Evolutionary conservation across 768 basidiomycete genomes (phyloP).

Genomic region (Auriscalpium vulgare): DNA sequence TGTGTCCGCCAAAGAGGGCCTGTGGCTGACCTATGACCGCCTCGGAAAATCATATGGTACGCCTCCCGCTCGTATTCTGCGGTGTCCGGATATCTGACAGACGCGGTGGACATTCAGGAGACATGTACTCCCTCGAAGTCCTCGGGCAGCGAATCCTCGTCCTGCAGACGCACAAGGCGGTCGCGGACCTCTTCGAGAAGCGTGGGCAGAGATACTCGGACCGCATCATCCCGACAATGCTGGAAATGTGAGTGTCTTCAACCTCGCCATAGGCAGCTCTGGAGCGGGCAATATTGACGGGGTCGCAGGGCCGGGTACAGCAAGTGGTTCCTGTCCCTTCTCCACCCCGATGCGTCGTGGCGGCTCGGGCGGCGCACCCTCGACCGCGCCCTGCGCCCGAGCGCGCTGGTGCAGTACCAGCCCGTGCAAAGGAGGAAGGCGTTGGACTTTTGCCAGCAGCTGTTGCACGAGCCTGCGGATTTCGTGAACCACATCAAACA

Average conservation of each 20-base stretch:
- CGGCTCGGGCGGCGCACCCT: slow-evolving; percentile 1
- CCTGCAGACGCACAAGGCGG: slow-evolving; percentile 37
- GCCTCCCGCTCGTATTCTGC: neutral
- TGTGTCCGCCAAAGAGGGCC: neutral
- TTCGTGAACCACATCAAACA: neutral
- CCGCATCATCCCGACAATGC: neutral
- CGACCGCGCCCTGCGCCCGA: slow-evolving; percentile 1
- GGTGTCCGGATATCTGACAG: neutral
- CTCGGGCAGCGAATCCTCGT: slow-evolving; percentile 42
- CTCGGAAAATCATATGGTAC: neutral
- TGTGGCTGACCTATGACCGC: neutral
- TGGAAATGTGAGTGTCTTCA: neutral
- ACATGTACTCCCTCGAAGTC: slow-evolving; percentile 19
- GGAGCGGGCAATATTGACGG: neutral
- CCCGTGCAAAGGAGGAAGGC: neutral
- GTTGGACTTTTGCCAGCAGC: neutral
- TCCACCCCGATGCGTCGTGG: neutral
- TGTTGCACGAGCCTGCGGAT: neutral
- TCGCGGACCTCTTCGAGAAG: slow-evolving; percentile 43
- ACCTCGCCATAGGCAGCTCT: neutral
- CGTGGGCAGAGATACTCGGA: slow-evolving; percentile 30
- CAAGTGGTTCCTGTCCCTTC: neutral
- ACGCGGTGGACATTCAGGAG: neutral
- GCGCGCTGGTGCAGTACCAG: neutral
- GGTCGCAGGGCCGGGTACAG: neutral